A percentile compares a stretch with the other conserved stretches of the same genome.
Conservation (phyloP, 257 asterid species). For the Solanum lycopersicoides region DNA sequence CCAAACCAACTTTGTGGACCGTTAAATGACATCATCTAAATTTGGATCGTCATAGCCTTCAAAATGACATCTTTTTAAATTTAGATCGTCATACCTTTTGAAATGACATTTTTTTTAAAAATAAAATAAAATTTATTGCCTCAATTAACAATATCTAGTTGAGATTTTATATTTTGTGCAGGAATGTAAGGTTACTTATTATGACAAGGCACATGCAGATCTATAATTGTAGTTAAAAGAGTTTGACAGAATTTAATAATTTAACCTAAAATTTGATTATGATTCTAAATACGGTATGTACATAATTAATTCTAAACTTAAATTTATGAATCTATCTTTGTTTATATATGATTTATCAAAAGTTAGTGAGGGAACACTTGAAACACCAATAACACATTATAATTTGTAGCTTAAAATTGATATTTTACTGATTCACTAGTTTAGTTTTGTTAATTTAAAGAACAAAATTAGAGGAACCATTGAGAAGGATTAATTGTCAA, state of each 20-base stretch:
- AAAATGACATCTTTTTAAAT: no score
- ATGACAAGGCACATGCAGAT: background rate
- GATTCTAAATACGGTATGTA: accelerated
- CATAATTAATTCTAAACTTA: background rate
- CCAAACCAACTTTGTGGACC: no score
- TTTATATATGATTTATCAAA: background rate
- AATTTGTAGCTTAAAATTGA: background rate
- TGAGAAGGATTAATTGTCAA: background rate
- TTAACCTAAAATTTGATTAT: background rate
- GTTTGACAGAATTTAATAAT: background rate
- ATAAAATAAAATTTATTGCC: no score
- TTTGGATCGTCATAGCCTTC: no score
- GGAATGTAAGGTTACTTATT: background rate
- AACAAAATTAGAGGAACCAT: background rate
- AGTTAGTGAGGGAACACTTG: background rate
- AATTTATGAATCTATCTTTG: background rate
- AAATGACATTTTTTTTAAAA: no score
- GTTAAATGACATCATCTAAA: no score
- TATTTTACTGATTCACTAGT: background rate
- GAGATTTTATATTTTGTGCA: background rate
- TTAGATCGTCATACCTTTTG: no score
- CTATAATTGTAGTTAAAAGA: background rate
- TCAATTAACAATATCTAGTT: background rate
- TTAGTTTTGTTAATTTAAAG: background rate
- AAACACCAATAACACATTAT: background rate